Percentiles rank a stretch among this genome's conserved stretches.
phyloP scores from a whole-genome alignment of 2,329 filamentous ascomycete species.

The Hypocreales sp. region DNA sequence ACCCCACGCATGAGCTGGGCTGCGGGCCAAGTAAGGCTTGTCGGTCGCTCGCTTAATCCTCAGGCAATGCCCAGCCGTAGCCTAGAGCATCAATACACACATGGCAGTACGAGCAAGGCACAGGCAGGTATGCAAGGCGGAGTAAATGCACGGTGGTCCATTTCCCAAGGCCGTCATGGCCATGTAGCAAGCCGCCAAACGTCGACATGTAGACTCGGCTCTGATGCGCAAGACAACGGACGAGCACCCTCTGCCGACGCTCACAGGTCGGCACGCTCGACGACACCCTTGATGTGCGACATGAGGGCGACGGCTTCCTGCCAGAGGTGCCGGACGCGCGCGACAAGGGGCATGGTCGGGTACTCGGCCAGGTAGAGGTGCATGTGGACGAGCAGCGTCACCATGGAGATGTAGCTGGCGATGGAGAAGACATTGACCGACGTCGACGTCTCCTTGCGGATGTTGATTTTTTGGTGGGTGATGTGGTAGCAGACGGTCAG shows the following conservation, averaged over 20 bases:
- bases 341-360: constrained; percentile 40
- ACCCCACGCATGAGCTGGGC: constrained; percentile 10
- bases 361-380: constrained; percentile 47
- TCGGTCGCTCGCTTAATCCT: constrained; percentile 17
- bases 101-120: too few species aligned
- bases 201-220: too few species aligned
- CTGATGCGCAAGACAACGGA: too few species aligned
- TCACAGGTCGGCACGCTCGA: constrained; percentile 16
- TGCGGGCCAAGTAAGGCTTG: constrained; percentile 18
- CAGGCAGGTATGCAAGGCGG: too few species aligned
- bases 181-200: too few species aligned
- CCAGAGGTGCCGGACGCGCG: constrained; percentile 19
- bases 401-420: constrained; percentile 63
- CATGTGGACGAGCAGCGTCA: constrained; percentile 49
- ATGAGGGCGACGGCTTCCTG: constrained; percentile 15
- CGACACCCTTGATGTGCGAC: constrained; percentile 12
- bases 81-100: constrained; percentile 11
- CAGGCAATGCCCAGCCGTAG: constrained; percentile 19
- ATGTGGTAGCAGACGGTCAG: constrained; percentile 62
- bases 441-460: constrained; percentile 62
- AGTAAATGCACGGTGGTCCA: too few species aligned
- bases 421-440: constrained; percentile 66
- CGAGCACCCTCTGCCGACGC: too few species aligned
- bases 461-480: constrained; percentile 64
- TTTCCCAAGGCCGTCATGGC: too few species aligned